phyloP scores from a whole-genome alignment of 2,329 filamentous ascomycete genomes.

The Xylariales sp. region DNA sequence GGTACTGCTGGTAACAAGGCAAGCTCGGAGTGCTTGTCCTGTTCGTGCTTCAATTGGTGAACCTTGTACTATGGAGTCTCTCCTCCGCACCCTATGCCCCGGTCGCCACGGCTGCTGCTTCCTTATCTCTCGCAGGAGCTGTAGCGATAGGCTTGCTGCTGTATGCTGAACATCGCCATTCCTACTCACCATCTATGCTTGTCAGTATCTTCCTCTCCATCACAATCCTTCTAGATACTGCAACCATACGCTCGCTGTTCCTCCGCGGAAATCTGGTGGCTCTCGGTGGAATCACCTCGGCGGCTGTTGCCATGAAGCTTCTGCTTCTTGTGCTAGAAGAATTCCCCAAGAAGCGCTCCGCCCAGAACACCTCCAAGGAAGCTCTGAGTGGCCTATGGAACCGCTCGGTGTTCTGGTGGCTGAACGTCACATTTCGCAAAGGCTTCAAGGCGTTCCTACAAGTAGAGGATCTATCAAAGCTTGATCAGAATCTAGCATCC shows the following conservation, averaged over 20 bases:
- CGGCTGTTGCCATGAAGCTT: slow-evolving; percentile 22
- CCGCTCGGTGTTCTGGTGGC: slow-evolving; percentile 3
- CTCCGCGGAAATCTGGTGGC: not conserved
- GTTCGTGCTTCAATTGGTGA: not conserved
- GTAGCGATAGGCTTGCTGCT: not conserved
- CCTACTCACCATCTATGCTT: slow-evolving; percentile 2
- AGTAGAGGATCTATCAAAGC: not conserved
- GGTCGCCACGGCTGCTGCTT: not conserved
- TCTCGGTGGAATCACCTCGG: slow-evolving; percentile 18
- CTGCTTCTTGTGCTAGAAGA: slow-evolving; percentile 28
- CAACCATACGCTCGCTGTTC: slow-evolving; percentile 1
- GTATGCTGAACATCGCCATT: slow-evolving; percentile 2
- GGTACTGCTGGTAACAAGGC: too few species aligned
- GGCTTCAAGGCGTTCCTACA: slow-evolving; percentile 1
- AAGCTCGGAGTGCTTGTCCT: not conserved
- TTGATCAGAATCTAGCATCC: not conserved
- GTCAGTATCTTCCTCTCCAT: not conserved
- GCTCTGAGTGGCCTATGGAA: slow-evolving; percentile 1
- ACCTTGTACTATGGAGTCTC: slow-evolving; percentile 3
- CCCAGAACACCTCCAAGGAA: not conserved
- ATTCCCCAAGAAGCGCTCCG: slow-evolving; percentile 20
- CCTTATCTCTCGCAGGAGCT: slow-evolving; percentile 1
- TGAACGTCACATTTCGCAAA: not conserved
- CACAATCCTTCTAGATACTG: slow-evolving; percentile 2
- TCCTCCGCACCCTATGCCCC: not conserved